Evolutionary conservation across 805 yeast genomes (phyloP).

Genomic region (Zygosaccharomyces bailii): DNA sequence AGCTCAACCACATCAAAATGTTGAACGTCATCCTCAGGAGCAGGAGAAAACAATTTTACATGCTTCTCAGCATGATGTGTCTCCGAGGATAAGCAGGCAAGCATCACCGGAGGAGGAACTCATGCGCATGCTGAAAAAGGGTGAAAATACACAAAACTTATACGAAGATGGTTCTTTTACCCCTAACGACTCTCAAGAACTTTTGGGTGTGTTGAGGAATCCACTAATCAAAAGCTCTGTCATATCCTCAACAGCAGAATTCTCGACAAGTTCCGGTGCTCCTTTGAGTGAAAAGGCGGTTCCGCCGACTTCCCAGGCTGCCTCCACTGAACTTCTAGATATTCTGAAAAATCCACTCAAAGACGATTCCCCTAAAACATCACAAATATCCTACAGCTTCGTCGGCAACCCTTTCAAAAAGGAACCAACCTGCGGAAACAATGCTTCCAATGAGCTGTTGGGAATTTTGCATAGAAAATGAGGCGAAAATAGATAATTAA

Average conservation of each 20-base stretch:
- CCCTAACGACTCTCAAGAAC: slow-evolving; percentile 9
- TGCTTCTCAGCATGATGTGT: background rate
- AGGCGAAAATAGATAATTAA: slow-evolving; percentile 2
- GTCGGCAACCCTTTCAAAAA: slow-evolving; percentile 4
- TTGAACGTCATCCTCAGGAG: background rate
- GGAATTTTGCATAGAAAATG: slow-evolving; percentile 23
- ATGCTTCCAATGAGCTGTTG: slow-evolving; percentile 27
- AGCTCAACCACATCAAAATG: background rate
- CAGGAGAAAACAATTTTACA: no score
- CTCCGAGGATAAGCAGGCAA: background rate
- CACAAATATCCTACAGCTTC: slow-evolving; percentile 2
- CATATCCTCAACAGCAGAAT: background rate
- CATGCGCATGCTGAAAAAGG: slow-evolving; percentile 13
- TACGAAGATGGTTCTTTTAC: background rate
- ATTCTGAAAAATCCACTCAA: slow-evolving; percentile 20
- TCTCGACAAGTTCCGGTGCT: background rate
- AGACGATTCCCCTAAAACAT: slow-evolving; percentile 1
- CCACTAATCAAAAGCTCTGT: background rate
- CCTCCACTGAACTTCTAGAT: slow-evolving; percentile 22
- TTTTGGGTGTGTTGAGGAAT: slow-evolving; percentile 11
- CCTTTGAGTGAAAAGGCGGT: background rate
- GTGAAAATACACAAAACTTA: background rate
- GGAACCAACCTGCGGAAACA: slow-evolving; percentile 4
- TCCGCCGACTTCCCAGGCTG: slow-evolving; percentile 9
- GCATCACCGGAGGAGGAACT: slow-evolving; percentile 17